Evolutionary conservation across 2,329 filamentous ascomycete species (phyloP).

Genomic region (Diaporthe velutina): DNA sequence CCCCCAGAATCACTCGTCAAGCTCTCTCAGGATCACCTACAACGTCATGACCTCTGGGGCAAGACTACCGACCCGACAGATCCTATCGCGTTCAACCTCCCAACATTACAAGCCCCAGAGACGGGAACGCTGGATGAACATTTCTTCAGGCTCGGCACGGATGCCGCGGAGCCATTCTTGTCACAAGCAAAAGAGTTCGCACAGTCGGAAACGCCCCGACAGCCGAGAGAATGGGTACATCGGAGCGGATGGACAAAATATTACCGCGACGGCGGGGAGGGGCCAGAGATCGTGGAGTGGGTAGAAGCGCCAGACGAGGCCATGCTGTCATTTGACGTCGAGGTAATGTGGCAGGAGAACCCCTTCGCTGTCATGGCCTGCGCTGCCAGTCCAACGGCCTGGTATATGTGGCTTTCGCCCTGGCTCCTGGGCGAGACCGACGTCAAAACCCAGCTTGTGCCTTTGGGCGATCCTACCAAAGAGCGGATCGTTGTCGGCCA

Average conservation of each 20-base stretch:
- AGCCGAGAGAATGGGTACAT: slow-evolving; percentile 79
- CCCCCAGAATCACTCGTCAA: slow-evolving; percentile 80
- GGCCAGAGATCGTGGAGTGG: slow-evolving; percentile 62
- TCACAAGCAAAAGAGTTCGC: slow-evolving; percentile 81
- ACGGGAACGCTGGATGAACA: slow-evolving; percentile 86
- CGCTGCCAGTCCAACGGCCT: slow-evolving; percentile 87
- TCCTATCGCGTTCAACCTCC: slow-evolving; percentile 89
- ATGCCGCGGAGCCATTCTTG: slow-evolving; percentile 89
- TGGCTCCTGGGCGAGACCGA: slow-evolving; percentile 90
- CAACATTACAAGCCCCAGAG: slow-evolving; percentile 75
- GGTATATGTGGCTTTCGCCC: slow-evolving; percentile 98
- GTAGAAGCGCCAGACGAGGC: slow-evolving; percentile 83
- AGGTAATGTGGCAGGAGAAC: slow-evolving; percentile 95
- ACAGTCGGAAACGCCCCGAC: slow-evolving; percentile 67
- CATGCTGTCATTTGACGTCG: slow-evolving; percentile 93
- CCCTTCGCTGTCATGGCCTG: slow-evolving; percentile 97
- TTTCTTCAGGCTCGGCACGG: slow-evolving; percentile 88
- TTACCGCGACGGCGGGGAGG: slow-evolving; percentile 75
- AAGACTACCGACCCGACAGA: slow-evolving; percentile 85
- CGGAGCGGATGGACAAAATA: slow-evolving; percentile 97
- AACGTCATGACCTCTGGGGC: slow-evolving; percentile 86
- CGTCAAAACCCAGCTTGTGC: slow-evolving; percentile 84
- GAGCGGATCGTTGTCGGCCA: slow-evolving; percentile 90
- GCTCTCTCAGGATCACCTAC: slow-evolving; percentile 85
- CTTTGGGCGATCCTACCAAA: slow-evolving; percentile 81